These are phyloP conservation scores for Citrus medica DNA, from an alignment of 345 rosid species.

Conservation along the genomic window DNA sequence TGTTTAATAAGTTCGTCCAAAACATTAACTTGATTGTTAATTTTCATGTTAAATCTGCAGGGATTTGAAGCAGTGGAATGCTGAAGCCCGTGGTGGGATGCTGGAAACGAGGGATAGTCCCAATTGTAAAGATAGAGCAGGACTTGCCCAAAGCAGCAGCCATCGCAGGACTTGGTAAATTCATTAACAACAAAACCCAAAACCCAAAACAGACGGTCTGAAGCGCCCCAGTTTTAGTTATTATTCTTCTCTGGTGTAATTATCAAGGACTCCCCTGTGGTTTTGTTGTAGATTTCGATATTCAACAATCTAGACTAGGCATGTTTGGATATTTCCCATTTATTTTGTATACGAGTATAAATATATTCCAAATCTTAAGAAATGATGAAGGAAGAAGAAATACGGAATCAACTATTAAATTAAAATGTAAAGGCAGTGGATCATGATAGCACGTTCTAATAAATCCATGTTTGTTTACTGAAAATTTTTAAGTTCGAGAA, in stretches of 20 bases:
- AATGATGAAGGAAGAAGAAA: no score
- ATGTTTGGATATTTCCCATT: not conserved
- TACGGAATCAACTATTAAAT: no score
- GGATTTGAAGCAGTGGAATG: slow-evolving; percentile 19
- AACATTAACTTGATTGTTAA: not conserved
- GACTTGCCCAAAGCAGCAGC: not conserved
- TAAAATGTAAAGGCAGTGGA: no score
- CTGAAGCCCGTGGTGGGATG: not conserved
- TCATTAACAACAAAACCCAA: not conserved
- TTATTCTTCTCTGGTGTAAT: not conserved
- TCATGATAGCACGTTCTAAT: not conserved
- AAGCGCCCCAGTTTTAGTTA: not conserved
- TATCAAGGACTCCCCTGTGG: not conserved
- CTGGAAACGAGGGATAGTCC: not conserved
- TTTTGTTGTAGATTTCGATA: not conserved
- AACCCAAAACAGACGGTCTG: not conserved
- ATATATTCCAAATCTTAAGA: not conserved
- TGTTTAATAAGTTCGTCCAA: not conserved
- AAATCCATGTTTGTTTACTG: not conserved
- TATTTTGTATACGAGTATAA: not conserved
- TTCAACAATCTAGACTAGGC: not conserved
- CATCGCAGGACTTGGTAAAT: not conserved
- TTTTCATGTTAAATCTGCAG: slow-evolving; percentile 1
- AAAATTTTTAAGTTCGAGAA: not conserved
- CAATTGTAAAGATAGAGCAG: slow-evolving; percentile 10